phyloP scores from a whole-genome alignment of 2,329 filamentous ascomycete genomes.

The Paecilomyces dactylethromorphus region DNA sequence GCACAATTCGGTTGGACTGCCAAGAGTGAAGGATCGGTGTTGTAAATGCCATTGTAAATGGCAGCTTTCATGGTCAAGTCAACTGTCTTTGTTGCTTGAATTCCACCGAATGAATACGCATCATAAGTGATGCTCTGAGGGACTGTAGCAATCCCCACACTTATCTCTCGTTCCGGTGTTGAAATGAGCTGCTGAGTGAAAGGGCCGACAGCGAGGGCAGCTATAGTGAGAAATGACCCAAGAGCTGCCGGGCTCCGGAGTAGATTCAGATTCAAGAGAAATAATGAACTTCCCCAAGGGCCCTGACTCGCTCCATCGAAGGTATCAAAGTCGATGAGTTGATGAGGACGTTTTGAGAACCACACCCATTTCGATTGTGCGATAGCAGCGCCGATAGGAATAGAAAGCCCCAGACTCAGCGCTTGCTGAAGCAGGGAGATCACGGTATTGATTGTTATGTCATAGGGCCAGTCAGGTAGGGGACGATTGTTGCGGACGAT shows the following conservation, averaged over 20 bases:
- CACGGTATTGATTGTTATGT: conserved; percentile 25
- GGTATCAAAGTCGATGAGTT: conserved; percentile 21
- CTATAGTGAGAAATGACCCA: conserved; percentile 7
- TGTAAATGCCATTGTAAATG: conserved; percentile 24
- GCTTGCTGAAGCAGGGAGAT: conserved; percentile 22
- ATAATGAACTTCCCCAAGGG: conserved; percentile 18
- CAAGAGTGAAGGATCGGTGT: conserved; percentile 2
- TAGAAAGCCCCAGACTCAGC: conserved; percentile 23
- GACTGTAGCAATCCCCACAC: conserved; percentile 6
- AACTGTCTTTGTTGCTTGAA: conserved; percentile 14
- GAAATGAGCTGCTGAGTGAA: conserved; percentile 24
- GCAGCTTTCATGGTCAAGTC: conserved; percentile 18
- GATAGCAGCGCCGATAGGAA: conserved; percentile 21
- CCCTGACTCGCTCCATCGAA: conserved; percentile 30
- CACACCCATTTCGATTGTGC: conserved; percentile 31
- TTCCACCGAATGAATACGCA: conserved; percentile 4
- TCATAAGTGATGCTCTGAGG: conserved; percentile 13
- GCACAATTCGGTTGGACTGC: conserved; percentile 17
- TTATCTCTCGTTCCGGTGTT: conserved; percentile 12
- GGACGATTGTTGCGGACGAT: conserved; percentile 17
- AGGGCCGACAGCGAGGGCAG: conserved; percentile 21
- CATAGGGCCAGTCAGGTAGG: conserved; percentile 24
- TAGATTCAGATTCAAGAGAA: conserved; percentile 15
- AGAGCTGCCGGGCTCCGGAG: too few species aligned
- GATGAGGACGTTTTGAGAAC: conserved; percentile 20